Evolutionary conservation across 352 stramenopile genomes (phyloP).

Genomic region (Phytophthora cryptogea): DNA sequence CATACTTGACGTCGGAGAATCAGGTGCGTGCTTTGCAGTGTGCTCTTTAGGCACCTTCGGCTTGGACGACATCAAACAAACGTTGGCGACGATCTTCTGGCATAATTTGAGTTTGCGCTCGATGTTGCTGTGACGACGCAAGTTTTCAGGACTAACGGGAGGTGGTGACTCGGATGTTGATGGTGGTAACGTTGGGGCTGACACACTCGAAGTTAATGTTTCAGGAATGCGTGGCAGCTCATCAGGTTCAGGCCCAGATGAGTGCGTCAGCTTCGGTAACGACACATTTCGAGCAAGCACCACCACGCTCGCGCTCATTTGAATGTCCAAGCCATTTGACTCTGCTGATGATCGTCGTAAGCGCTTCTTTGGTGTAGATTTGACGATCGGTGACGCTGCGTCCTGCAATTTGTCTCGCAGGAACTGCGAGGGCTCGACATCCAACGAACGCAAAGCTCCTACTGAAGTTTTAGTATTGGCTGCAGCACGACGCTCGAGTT

Average conservation of each 20-base stretch:
- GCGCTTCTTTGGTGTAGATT: conserved; percentile 48
- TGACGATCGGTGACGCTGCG: conserved; percentile 20
- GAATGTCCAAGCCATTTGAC: conserved; percentile 21
- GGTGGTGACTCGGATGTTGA: not conserved
- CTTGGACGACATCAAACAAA: conserved; percentile 27
- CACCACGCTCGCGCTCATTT: conserved; percentile 43
- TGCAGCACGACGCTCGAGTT: conserved; percentile 40
- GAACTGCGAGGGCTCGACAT: conserved; percentile 49
- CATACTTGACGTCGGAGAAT: conserved; percentile 9
- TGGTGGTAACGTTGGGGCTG: conserved; percentile 19
- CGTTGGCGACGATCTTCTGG: conserved; percentile 41
- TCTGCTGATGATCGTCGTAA: conserved; percentile 10
- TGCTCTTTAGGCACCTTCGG: conserved; percentile 18
- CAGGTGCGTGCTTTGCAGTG: conserved; percentile 5
- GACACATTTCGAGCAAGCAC: conserved; percentile 43
- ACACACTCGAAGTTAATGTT: conserved; percentile 31
- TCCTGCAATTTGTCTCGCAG: conserved; percentile 38
- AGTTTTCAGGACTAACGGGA: conserved; percentile 12
- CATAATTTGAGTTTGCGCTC: conserved; percentile 64
- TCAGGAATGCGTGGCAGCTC: conserved; percentile 1
- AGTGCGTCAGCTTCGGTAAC: conserved; percentile 35
- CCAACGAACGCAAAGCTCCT: conserved; percentile 25
- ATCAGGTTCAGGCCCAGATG: conserved; percentile 8
- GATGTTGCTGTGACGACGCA: conserved; percentile 48
- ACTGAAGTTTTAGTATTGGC: conserved; percentile 5